These are phyloP conservation scores for Cystoderma amianthinum DNA, from an alignment of 768 basidiomycete species.

Conservation along the genomic window DNA sequence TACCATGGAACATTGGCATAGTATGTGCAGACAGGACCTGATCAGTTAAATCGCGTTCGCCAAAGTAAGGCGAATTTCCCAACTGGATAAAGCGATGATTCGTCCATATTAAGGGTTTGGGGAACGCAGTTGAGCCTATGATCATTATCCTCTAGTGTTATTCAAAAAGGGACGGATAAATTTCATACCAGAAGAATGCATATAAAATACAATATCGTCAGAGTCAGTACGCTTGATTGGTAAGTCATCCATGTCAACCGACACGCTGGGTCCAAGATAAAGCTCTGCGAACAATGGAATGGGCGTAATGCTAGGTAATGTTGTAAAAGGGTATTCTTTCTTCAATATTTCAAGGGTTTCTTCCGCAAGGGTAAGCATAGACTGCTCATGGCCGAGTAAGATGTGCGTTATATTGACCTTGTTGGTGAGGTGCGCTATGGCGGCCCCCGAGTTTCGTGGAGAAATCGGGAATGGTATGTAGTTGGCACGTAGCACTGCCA, in stretches of 20 bases:
- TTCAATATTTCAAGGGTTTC: not conserved
- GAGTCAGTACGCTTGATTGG: not conserved
- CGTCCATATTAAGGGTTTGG: slow-evolving; percentile 7
- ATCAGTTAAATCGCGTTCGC: not conserved
- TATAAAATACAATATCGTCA: not conserved
- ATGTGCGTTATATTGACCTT: slow-evolving; percentile 13
- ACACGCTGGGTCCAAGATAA: not conserved
- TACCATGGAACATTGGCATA: not conserved
- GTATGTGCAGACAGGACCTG: not conserved
- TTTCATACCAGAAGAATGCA: not conserved
- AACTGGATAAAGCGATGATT: slow-evolving; percentile 4
- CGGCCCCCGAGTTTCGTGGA: slow-evolving; percentile 14
- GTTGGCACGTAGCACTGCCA: slow-evolving; percentile 15
- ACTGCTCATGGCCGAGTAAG: slow-evolving; percentile 13
- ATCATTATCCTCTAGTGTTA: not conserved
- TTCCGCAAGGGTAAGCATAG: slow-evolving; percentile 11
- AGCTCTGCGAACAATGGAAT: not conserved
- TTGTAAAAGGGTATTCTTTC: not conserved
- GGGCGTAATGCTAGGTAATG: not conserved
- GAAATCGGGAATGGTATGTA: slow-evolving; percentile 15
- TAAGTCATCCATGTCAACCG: not conserved
- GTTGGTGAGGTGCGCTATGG: slow-evolving; percentile 24
- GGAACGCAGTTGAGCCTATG: slow-evolving; percentile 10
- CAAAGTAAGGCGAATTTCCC: slow-evolving; percentile 7
- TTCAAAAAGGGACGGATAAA: too few species aligned